Base-by-base conservation (phyloP, 2,329 filamentous ascomycete genomes). In the Talaromyces sp. region DNA sequence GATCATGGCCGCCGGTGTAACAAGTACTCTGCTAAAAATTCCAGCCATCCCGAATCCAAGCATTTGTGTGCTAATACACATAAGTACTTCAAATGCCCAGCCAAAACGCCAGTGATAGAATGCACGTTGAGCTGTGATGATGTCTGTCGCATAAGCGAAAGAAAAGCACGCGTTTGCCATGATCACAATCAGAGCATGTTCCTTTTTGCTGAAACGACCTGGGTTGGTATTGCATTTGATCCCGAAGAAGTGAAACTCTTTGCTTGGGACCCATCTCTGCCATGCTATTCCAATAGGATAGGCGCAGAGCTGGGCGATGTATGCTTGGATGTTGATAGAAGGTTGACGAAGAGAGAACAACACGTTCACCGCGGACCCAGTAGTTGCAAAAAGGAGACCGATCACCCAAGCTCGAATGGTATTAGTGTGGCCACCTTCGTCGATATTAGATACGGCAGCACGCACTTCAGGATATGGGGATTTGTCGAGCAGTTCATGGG, bases 91-190 rank as follows among this genome's bases (percentile, higher is more conserved):
- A 65, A 87, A 90, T 1, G 76, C 58, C 57, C 88, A 77, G 17
- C 86, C 86, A 63, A 88, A 88, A 53, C 86, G 76, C 62, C 89
- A 82, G 66, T 86, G 84, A 67, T 91, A 91, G 62, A 90, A 90
- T 14, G 86, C 80, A 16, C 84, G 74, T 70, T 90, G 87, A 0
- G 87, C 87, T 2, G 90, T 76, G 40, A 91, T 82, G 27, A 90
- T 86, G 60, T 91, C 88, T 1, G 87, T 90, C 1, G 87, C 86
- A 62, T 91, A 91, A 3, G 87, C 86, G 5, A 69, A 72, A 81
- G 84, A 45, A 76, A 86, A 88, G 4, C 86, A 85, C 5, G 89
- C 86, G 65, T 87, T 84, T 14, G 88, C 86, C 78, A 78, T 80
- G 48, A 79, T 69, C 14, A 75, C 73, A 7, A 75, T 71, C 7